phyloP scores from a whole-genome alignment of 177 flowering plant genomes.

The Vitis hybrid region DNA sequence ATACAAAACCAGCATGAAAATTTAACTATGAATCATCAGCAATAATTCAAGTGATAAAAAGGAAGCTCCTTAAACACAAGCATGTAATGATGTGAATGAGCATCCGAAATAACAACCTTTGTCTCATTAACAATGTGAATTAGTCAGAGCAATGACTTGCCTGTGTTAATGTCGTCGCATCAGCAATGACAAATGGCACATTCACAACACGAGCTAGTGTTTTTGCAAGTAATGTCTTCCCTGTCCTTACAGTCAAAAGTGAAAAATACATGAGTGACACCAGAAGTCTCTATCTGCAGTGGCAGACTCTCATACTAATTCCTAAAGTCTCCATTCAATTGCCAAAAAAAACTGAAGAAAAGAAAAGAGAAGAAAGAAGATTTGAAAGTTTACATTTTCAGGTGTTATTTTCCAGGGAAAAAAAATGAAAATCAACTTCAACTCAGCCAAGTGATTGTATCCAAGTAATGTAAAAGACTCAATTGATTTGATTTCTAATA shows the following conservation, averaged over 20 bases:
- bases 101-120: background rate
- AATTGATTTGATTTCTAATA: no score
- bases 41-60: background rate
- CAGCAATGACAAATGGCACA: conserved; percentile 81
- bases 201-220: conserved; percentile 79
- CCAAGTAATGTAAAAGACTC: no score
- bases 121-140: background rate
- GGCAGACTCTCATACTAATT: conserved; percentile 1
- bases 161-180: conserved; percentile 80
- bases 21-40: no score
- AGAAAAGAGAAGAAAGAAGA: background rate
- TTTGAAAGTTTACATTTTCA: no score
- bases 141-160: conserved; percentile 30
- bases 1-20: background rate
- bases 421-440: no score
- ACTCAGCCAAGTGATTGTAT: no score
- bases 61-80: background rate
- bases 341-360: background rate
- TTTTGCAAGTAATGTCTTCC: conserved; percentile 80
- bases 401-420: no score
- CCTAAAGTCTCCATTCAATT: background rate
- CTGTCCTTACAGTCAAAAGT: conserved; percentile 34
- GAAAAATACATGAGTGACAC: conserved; percentile 12
- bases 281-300: background rate
- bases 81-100: background rate